Base-by-base conservation (phyloP, 2,329 filamentous ascomycete genomes). In the Rutstroemia sp. region DNA sequence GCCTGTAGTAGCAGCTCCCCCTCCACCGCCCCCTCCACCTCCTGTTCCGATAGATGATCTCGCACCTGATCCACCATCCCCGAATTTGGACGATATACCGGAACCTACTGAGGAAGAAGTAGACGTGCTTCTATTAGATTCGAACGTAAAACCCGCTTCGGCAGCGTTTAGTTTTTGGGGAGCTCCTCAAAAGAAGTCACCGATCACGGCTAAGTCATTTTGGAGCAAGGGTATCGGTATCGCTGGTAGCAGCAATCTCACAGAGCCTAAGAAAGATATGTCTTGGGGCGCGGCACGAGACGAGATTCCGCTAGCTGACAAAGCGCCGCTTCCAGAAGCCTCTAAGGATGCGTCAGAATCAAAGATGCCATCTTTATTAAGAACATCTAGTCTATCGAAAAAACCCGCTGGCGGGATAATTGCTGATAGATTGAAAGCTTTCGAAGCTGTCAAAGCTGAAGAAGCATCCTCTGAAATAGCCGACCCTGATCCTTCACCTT, bases 151-250 rank as follows among this genome's bases (percentile, higher is more conserved):
- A 46, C 19, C 44, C 37, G 38, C 46, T 4, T 42, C 60, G 7
- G 61, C 63, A 41, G 61, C 77, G 0, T 84, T 83, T 68, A 76
- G 76, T 63, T 82, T 83, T 71, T 84, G 80, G 81, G 78, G 80
- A 58, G 72, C 74, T 48, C 67, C 72, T 57, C 80, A 77, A 65
- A 79, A 76, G 61, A 57, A 12, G 17, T 14, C 44, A 48, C 46
- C 47, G 50, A 42, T 50, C 7, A 12, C 34, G n/a, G 52, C 49
- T 12, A 51, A 38, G 47, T 41, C 47, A 19, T 45, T 46, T 17
- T 16, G 34, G 7, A 63, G 57, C 60, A 68, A 67, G 61, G 66
- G 63, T 63, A 57, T 61, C 63, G 64, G 47, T 27, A 48, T 54
- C 27, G 44, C 34, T 41, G 51, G 51, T 48, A 41, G 47, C 2